Base-by-base conservation (phyloP, 345 rosid genomes). In the Euphorbia pulcherrima region DNA sequence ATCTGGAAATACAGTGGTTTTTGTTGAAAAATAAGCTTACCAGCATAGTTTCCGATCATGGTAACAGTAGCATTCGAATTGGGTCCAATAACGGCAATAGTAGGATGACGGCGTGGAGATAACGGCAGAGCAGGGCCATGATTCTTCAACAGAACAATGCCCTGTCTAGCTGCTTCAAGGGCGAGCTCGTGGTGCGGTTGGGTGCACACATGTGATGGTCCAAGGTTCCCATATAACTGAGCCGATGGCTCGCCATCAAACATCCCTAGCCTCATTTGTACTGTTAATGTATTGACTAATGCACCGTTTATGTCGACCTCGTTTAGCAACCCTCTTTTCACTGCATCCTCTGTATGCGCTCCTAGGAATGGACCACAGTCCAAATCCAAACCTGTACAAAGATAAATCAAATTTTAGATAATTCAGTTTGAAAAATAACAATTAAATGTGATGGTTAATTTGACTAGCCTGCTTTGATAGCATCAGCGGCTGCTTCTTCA, bases 221-320 rank as follows among this genome's bases (percentile, higher is more conserved):
- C 99, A 5, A 94, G 81, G 51, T 84, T 80, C 56, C 92, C 89
- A 6, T 80, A 88, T 0, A 86, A 86, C 30, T 85, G 88, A 0
- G 75, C 79, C 0, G 92, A 84, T 29, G 89, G 90, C 73, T 83
- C 86, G 0, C 98, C 96, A 30, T 93, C 98, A 37, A 89, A 93
- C 96, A 90, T 87, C 6, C 98, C 97, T 0, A 93, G 83, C 74
- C 98, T 86, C 97, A 93, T 90, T 62, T 90, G 98, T 37, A 93
- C 95, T 0, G 96, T 80, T 2, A 89, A 52, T 0, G 89, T 85
- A 57, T 93, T 85, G 10, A 88, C 83, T 18, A 90, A 75, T 2
- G 97, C 96, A 63, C 75, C 12, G 68, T 90, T 80, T 2, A 93
- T 74, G 27, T 88, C 86, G 2, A 48, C 78, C 72, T 78, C 88